Percentiles rank a stretch among this genome's conserved stretches.
Evolutionary conservation across 352 stramenopile genomes (phyloP).

Genomic region (Phytopythium mirpurense): DNA sequence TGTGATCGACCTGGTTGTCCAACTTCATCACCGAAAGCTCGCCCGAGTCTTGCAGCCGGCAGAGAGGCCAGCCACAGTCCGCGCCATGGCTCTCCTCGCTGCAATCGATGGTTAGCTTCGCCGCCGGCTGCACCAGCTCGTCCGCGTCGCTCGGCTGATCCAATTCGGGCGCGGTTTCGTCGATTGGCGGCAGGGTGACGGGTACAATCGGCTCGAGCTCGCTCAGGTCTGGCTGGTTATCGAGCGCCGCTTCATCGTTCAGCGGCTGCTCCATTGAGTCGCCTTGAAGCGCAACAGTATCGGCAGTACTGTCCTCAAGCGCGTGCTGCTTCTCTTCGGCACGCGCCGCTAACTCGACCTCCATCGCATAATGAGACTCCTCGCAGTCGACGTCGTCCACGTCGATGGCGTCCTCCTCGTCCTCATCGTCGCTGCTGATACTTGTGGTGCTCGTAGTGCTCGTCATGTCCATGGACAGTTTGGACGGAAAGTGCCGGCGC

Average conservation of each 20-base stretch:
- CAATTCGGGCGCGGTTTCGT: not conserved
- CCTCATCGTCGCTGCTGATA: slow-evolving; percentile 7
- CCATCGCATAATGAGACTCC: too few relatives aligned
- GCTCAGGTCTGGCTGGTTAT: not conserved
- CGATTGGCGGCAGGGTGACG: slow-evolving; percentile 2
- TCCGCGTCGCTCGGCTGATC: not conserved
- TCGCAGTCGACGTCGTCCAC: not conserved
- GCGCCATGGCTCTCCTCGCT: not conserved
- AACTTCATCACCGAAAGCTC: not conserved
- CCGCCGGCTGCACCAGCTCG: not conserved
- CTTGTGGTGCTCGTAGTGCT: slow-evolving; percentile 8
- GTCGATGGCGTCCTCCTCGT: slow-evolving; percentile 1
- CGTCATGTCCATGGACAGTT: slow-evolving; percentile 5
- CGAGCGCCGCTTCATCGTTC: too few relatives aligned
- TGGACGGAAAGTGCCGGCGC: not conserved
- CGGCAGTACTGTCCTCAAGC: not conserved
- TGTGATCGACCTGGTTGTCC: not conserved
- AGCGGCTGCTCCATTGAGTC: too few relatives aligned
- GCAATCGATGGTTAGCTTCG: not conserved
- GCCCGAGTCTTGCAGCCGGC: not conserved
- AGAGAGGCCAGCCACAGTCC: not conserved
- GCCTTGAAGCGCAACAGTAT: too few relatives aligned
- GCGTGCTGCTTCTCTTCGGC: not conserved
- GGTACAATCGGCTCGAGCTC: slow-evolving; percentile 3
- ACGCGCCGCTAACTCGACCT: not conserved